Base-by-base conservation (phyloP, 345 rosid species). In the Cardamine resedifolia region DNA sequence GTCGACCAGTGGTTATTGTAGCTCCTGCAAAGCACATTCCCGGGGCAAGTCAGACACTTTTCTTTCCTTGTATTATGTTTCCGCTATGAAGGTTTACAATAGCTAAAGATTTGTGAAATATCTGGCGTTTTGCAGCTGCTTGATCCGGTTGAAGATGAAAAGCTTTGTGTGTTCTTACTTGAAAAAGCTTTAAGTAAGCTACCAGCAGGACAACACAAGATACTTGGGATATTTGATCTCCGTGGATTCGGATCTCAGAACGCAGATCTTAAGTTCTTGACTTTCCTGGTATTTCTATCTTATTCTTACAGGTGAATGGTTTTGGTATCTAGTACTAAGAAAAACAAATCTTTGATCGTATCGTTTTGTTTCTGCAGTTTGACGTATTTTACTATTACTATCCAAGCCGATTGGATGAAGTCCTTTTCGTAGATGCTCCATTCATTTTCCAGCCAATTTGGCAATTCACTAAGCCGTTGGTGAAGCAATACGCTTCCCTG, bases 391-490 rank as follows among this genome's bases (percentile, higher is more conserved):
- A 94, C 83, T 85, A 76, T 79, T 94, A 94, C 70, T 87, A 94
- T 78, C 98, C 98, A 24, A 91, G 82, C 83, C 88, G 96, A 62
- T 75, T 94, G 81, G 86, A 84, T 19, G 83, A 91, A 81, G 97
- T 91, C 41, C 96, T 89, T 61, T 88, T 91, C 58, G 96, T 94
- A 64, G 98, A 89, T 64, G 96, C 97, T 67, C 96, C 98, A 19
- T 89, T 91, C 23, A 57, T 91, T 59, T 94, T 91, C 80, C 65
- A 81, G 84, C 97, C 97, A 59, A 74, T 90, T 61, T 94, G 98
- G 98, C 84, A 89, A 72, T 56, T 88, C 26, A 81, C 78, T 52
- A 91, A 89, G 88, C 98, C 98, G 15, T 68, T 86, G 74, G 18
- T 89, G 71, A 88, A 83, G 77, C 82, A 86, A 12, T 89, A 89